phyloP scores from a whole-genome alignment of 768 basidiomycete species.

The Xerocomus spinulosus region DNA sequence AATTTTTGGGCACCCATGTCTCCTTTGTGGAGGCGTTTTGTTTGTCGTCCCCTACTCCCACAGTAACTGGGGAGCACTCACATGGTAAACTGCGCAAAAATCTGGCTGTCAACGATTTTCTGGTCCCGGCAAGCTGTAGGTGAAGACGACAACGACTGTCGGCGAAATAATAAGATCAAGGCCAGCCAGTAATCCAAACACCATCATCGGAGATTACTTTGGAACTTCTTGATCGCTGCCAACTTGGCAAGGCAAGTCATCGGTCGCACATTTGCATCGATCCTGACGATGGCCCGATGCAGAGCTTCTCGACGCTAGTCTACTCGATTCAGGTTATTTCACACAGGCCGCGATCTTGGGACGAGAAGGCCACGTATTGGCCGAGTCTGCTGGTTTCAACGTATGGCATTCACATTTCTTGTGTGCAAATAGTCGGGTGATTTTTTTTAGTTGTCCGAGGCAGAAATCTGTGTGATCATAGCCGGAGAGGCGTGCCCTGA shows the following conservation, averaged over 20 bases:
- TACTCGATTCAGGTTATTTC: slow-evolving; percentile 71
- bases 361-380: slow-evolving; percentile 29
- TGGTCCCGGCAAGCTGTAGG: too few species aligned
- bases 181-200: too few species aligned
- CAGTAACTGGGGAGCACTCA: too few species aligned
- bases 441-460: slow-evolving; percentile 18
- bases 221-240: slow-evolving; percentile 16
- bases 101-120: too few species aligned
- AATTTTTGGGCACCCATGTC: too few species aligned
- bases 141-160: too few species aligned
- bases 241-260: slow-evolving; percentile 26
- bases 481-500: slow-evolving; percentile 14
- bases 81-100: too few species aligned
- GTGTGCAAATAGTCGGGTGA: too few species aligned
- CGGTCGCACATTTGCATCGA: neutral
- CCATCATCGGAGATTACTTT: too few species aligned
- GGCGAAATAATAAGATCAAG: too few species aligned
- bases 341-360: slow-evolving; percentile 56
- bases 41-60: too few species aligned
- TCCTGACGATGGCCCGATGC: neutral
- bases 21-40: too few species aligned
- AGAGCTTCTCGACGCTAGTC: slow-evolving; percentile 82
- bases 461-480: slow-evolving; percentile 17
- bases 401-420: slow-evolving; percentile 12
- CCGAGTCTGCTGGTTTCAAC: slow-evolving; percentile 25